Evolutionary conservation across 2,329 filamentous ascomycete genomes (phyloP), one percentile per base, ranked within the genome.

Genomic region (Colletotrichum lini): DNA sequence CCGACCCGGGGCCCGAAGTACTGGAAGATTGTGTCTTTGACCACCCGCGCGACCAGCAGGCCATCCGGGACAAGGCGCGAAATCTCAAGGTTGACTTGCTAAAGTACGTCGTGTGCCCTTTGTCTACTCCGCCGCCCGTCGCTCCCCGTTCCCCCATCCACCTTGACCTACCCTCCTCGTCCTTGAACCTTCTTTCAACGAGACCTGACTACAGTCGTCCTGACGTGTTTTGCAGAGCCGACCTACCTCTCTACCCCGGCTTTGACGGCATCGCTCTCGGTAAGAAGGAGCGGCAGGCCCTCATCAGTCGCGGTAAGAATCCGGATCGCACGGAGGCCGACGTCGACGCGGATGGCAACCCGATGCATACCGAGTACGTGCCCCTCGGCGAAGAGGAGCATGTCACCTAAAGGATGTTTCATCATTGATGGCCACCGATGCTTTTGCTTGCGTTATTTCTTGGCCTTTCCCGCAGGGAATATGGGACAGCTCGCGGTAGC

Each of bases 1-100:
- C 40, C 35, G 30, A 38, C 6, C 67, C 62, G 26, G 56, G 67
- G 21, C 47, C 53, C 4, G 68, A 64, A 58, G 54, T 52, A 15
- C 76, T 77, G 68, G 75, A 72, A 35, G 50, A 75, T 6, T 78
- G 81, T 38, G 74, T 75, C 2, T 88, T 88, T 65, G 80, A 86
- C 53, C 73, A 78, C 18, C 76, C 76, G 2, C 86, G 88, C 60
- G 84, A 85, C 74, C 88, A 89, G 79, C 88, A 89, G 77, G 85
- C 86, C 5, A 83, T 88, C 67, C 87, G 88, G 8, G 88, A 90
- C 81, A 88, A 87, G 78, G 88, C 88, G n/a, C 85, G 88, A 60
- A 85, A 88, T 67, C 73, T 89, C 65, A 90, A 90, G 80, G 85
- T 87, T 45, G 83, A 86, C 42, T 82, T 86, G 56, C 79, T 90